These are phyloP conservation scores for Liquidambar formosana DNA, from an alignment of 164 flowering plant species.

Conservation along the genomic window DNA sequence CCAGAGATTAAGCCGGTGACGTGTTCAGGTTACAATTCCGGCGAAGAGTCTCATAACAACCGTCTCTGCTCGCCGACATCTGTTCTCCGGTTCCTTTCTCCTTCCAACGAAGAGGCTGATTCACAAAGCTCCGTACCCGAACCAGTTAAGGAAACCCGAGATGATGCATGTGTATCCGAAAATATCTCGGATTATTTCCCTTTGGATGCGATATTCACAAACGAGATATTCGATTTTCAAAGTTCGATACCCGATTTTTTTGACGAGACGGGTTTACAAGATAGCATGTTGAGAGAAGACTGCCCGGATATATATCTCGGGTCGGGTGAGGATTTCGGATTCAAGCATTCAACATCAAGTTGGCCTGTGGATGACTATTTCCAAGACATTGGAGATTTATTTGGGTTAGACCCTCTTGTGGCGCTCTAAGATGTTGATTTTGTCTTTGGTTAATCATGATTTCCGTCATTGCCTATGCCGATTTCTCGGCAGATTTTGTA, in stretches of 20 bases:
- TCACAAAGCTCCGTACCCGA: conserved; percentile 19
- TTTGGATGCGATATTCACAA: conserved; percentile 26
- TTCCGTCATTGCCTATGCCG: conserved; percentile 14
- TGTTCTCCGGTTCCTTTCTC: conserved; percentile 45
- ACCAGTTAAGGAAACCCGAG: conserved; percentile 6
- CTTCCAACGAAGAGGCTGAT: conserved; percentile 34
- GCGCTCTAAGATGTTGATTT: conserved; percentile 20
- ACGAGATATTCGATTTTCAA: conserved; percentile 39
- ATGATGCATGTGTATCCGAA: conserved; percentile 16
- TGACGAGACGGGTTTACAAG: conserved; percentile 1
- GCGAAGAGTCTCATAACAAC: conserved; percentile 35
- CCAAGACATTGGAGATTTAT: conserved; percentile 77
- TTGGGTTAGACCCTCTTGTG: conserved; percentile 54
- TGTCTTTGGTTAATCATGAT: not conserved
- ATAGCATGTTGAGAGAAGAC: conserved; percentile 2
- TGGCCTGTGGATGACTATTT: conserved; percentile 40
- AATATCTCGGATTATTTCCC: conserved; percentile 17
- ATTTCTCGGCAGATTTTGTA: conserved; percentile 36
- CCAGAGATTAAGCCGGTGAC: conserved; percentile 9
- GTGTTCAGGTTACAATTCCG: conserved; percentile 40
- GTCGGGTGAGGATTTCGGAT: conserved; percentile 28
- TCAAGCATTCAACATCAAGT: conserved; percentile 18
- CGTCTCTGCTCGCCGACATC: conserved; percentile 54
- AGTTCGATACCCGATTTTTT: conserved; percentile 30
- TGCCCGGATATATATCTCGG: conserved; percentile 1